A percentile compares a stretch with the other conserved stretches of the same genome.
Evolutionary conservation across 441 rosid genomes (phyloP).

Genomic region (Arabidopsis lyrata): DNA sequence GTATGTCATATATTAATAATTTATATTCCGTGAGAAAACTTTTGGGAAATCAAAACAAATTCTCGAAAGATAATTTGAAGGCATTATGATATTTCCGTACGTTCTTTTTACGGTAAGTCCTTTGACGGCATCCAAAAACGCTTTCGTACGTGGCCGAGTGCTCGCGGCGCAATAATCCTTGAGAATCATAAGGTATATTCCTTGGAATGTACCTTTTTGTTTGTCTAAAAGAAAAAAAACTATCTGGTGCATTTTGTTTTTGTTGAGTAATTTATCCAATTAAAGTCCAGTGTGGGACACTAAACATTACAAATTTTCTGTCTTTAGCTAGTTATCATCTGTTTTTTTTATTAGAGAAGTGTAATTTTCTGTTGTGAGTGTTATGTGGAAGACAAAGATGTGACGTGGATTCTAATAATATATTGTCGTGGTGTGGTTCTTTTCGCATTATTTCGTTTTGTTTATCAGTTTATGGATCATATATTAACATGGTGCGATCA

Average conservation of each 20-base stretch:
- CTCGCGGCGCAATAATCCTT: constrained; percentile 20
- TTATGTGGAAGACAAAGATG: constrained; percentile 35
- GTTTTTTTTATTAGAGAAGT: constrained; percentile 13
- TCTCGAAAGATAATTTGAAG: background rate
- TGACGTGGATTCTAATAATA: constrained; percentile 41
- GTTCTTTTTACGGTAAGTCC: constrained; percentile 23
- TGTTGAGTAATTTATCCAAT: constrained; percentile 23
- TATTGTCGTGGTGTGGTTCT: constrained; percentile 34
- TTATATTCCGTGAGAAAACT: background rate
- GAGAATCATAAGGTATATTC: constrained; percentile 44
- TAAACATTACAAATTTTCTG: constrained; percentile 2
- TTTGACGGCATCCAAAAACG: constrained; percentile 15
- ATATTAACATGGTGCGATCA: background rate
- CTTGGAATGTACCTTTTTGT: constrained; percentile 42
- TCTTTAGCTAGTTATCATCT: constrained; percentile 27
- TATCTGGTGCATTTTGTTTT: background rate
- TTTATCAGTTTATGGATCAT: constrained; percentile 30
- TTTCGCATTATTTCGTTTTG: constrained; percentile 33
- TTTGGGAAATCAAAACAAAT: background rate
- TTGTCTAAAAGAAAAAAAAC: background rate
- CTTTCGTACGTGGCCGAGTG: constrained; percentile 44
- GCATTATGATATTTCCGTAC: constrained; percentile 35
- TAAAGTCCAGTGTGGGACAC: constrained; percentile 29
- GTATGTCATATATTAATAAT: background rate
- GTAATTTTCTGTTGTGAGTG: constrained; percentile 30